Evolutionary conservation across 73 alveolate species (phyloP).

Genomic region (Paramecium primaurelia): DNA sequence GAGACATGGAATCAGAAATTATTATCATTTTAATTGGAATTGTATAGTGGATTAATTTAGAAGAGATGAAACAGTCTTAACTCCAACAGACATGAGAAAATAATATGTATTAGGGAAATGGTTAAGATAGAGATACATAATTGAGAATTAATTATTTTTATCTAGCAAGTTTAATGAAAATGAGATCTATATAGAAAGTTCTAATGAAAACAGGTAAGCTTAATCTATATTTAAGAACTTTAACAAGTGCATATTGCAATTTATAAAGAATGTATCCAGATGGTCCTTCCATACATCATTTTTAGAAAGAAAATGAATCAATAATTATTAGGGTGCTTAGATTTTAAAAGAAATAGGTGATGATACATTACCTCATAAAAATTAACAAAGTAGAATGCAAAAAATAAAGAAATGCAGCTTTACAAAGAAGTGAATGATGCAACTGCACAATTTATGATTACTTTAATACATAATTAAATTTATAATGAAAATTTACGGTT

Average conservation of each 20-base stretch:
- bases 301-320: not conserved
- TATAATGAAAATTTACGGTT: not conserved
- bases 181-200: constrained; percentile 77
- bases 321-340: not conserved
- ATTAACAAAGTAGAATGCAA: not conserved
- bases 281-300: constrained; percentile 39
- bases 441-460: not conserved
- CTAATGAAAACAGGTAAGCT: constrained; percentile 62
- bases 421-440: not conserved
- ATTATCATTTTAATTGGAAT: constrained; percentile 15
- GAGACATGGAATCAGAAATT: constrained; percentile 61
- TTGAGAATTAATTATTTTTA: constrained; percentile 56
- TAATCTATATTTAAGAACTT: constrained; percentile 48
- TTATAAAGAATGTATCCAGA: constrained; percentile 86
- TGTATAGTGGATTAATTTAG: not conserved
- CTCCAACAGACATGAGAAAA: constrained; percentile 83
- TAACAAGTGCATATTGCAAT: constrained; percentile 82
- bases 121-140: constrained; percentile 75
- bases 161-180: constrained; percentile 70
- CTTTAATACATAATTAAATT: not conserved
- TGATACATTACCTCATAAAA: not conserved
- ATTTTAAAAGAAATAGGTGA: not conserved
- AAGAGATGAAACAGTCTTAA: constrained; percentile 71
- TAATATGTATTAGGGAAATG: constrained; percentile 79
- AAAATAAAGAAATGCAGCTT: not conserved